These are phyloP conservation scores for Fusarium redolens DNA, from an alignment of 2,329 filamentous ascomycete genomes.

Conservation along the genomic window DNA sequence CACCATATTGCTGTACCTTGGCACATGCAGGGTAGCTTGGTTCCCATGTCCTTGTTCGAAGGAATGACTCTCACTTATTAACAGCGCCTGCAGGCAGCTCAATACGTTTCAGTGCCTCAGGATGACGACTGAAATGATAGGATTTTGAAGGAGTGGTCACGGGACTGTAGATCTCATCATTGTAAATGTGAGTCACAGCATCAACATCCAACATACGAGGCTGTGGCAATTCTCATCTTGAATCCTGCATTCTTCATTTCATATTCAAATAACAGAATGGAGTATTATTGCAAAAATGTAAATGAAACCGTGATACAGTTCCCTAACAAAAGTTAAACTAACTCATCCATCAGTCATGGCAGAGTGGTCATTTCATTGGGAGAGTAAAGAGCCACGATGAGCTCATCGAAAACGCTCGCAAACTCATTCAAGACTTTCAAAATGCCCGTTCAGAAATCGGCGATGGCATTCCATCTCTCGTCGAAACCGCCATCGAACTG, in stretches of 20 bases:
- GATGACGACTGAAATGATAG: background rate
- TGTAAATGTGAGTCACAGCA: background rate
- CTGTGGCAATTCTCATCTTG: background rate
- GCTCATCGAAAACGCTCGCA: background rate
- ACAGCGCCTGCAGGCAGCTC: background rate
- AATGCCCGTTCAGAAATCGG: background rate
- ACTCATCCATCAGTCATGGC: background rate
- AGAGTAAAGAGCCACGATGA: background rate
- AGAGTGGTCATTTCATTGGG: background rate
- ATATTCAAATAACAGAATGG: background rate
- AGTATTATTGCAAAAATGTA: background rate
- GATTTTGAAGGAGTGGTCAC: background rate
- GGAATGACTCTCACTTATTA: background rate
- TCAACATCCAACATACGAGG: background rate
- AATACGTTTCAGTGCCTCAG: background rate
- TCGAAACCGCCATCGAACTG: background rate
- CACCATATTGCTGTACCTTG: background rate
- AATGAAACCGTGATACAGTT: background rate
- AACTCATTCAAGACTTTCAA: constrained; percentile 1
- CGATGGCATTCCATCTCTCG: background rate
- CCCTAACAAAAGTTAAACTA: background rate
- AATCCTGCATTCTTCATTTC: background rate
- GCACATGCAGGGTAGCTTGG: background rate
- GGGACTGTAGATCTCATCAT: background rate
- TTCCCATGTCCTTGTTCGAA: background rate